A percentile compares a stretch with the other conserved stretches of the same genome.
Conservation (phyloP, 2,329 filamentous ascomycete species). For the Tolypocladium ovalisporum region DNA sequence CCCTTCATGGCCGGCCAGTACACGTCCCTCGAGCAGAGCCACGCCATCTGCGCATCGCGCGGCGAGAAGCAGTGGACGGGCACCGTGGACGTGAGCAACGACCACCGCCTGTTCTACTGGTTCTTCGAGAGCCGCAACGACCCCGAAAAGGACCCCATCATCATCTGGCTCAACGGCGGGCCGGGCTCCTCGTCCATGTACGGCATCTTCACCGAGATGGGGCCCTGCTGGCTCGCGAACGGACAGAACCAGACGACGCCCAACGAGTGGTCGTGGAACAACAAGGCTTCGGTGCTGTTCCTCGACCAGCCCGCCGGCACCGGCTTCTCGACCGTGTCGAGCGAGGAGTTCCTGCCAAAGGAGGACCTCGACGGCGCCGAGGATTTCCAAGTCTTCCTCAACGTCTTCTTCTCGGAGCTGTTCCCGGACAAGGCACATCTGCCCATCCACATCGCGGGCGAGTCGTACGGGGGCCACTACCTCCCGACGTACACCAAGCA, state of each 20-base stretch:
- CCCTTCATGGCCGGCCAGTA: background rate
- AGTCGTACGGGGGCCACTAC: conserved; percentile 10
- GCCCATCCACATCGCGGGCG: conserved; percentile 33
- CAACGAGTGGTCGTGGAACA: conserved; percentile 51
- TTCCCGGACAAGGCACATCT: conserved; percentile 26
- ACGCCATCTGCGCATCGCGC: background rate
- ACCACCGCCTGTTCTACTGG: conserved; percentile 8
- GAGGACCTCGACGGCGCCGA: conserved; percentile 23
- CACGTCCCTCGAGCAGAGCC: background rate
- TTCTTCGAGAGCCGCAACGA: conserved; percentile 18
- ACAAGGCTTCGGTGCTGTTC: conserved; percentile 28
- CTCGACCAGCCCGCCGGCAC: conserved; percentile 13
- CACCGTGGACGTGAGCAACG: conserved; percentile 3
- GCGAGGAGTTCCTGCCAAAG: conserved; percentile 8
- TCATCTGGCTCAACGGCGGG: conserved; percentile 49
- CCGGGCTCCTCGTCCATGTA: conserved; percentile 45
- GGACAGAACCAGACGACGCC: conserved; percentile 35
- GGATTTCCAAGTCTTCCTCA: conserved; percentile 36
- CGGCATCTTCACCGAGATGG: conserved; percentile 39
- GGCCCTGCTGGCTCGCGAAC: conserved; percentile 39
- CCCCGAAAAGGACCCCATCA: conserved; percentile 24
- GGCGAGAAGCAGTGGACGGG: conserved; percentile 5
- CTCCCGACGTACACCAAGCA: conserved; percentile 3
- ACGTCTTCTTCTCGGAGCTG: conserved; percentile 28
- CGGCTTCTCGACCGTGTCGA: conserved; percentile 24